Evolutionary conservation across 176 grass and related monocot genomes (phyloP).

Genomic region (Lolium multiflorum): DNA sequence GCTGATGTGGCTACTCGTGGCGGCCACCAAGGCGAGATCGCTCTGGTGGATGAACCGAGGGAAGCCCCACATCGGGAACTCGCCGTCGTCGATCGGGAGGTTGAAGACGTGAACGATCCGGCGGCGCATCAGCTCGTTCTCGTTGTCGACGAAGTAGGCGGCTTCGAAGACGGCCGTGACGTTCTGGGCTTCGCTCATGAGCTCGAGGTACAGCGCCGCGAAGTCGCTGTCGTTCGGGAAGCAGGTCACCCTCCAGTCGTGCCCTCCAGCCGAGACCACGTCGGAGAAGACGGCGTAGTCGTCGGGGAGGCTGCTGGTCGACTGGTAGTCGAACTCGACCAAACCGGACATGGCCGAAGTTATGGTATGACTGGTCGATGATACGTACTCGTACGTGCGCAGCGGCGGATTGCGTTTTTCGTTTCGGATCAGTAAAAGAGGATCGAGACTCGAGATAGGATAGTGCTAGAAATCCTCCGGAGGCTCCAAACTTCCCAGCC

Average conservation of each 20-base stretch:
- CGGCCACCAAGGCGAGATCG: too few relatives aligned
- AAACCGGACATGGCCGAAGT: too few relatives aligned
- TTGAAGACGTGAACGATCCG: background rate
- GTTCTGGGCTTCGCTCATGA: background rate
- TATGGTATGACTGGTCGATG: too few relatives aligned
- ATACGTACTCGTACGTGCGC: too few relatives aligned
- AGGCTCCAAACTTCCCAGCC: too few relatives aligned
- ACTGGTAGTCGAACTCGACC: too few relatives aligned
- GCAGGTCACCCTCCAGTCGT: conserved; percentile 34
- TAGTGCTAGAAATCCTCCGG: too few relatives aligned
- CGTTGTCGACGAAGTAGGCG: background rate
- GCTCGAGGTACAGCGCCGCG: conserved; percentile 29
- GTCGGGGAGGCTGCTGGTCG: background rate
- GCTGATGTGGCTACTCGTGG: too few relatives aligned
- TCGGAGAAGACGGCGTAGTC: background rate
- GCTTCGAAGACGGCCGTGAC: background rate
- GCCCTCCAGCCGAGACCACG: conserved; percentile 4
- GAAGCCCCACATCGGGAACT: background rate
- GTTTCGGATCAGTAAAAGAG: too few relatives aligned
- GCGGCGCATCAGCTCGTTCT: background rate
- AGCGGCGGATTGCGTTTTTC: too few relatives aligned
- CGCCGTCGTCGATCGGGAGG: background rate
- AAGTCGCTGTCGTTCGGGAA: background rate
- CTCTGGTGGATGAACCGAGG: background rate
- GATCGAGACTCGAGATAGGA: too few relatives aligned